Evolutionary conservation across 2,329 filamentous ascomycete species (phyloP), one percentile per base, ranked within the genome.

Genomic region (Grosmannia clavigera): DNA sequence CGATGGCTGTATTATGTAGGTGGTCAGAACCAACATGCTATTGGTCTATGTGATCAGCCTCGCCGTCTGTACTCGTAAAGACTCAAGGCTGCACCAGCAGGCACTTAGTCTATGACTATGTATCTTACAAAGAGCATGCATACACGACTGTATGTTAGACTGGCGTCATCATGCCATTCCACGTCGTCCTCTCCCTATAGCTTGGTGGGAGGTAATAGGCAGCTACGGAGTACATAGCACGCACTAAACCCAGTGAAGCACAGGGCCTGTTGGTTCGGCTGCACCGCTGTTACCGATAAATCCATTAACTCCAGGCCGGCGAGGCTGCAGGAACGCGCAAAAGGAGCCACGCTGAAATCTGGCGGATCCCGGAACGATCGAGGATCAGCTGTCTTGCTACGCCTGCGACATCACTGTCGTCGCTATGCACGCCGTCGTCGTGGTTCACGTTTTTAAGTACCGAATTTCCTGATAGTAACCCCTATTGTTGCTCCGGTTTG

Each of bases 221-320:
- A 46, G 19, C 40, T 46, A 31, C 31, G 31, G 31, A 31, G 31
- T 7, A 5, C 31, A 31, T 31, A 31, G 31, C 12, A 5, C 6
- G 43, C 43, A 19, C 43, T 46, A 46, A 46, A 52, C 22, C 22
- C 22, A 12, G 27, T 29, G 50, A 10, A 27, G 16, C 27, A 52
- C 22, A 52, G 50, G 14, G 38, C 12, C 38, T 14, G 38, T 40
- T 40, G 14, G 38, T 40, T 40, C 50, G 25, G 50, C 25, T 52
- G 50, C 33, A 54, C 14, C 25, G 55, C 43, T 46, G 19, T n/a
- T 46, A 46, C 51, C 51, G 51, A 40, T 33, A 6, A 50, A 48
- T 48, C 55, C 19, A 29, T 58, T 58, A 58, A 58, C 56, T 58
- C 56, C 56, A 58, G 31, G n/a, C 29, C 54, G 38, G 38, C 54